phyloP scores from a whole-genome alignment of 2,329 filamentous ascomycete genomes.

The Aspergillus sp. region DNA sequence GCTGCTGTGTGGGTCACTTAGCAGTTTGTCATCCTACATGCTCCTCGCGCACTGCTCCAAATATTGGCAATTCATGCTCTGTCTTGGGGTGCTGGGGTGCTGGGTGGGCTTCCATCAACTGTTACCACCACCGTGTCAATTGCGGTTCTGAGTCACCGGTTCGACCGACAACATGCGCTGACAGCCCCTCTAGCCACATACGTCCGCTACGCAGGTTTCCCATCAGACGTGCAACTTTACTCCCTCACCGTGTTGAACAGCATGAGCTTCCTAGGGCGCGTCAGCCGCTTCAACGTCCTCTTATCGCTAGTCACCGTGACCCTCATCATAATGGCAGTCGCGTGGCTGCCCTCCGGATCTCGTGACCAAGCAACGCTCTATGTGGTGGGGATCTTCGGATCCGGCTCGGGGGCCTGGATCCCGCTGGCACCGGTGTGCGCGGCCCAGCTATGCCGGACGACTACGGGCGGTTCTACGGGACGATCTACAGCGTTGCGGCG shows the following conservation, averaged over 20 bases:
- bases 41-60: conserved; percentile 40
- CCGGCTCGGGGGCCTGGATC: conserved; percentile 44
- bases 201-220: conserved; percentile 30
- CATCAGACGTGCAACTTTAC: conserved; percentile 35
- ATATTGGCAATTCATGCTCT: conserved; percentile 45
- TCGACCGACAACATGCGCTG: conserved; percentile 28
- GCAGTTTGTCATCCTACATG: conserved; percentile 36
- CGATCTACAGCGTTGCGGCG: conserved; percentile 40
- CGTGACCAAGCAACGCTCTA: conserved; percentile 35
- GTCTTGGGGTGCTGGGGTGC: conserved; percentile 28
- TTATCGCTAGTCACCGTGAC: conserved; percentile 29
- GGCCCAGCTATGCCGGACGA: conserved; percentile 40
- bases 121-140: conserved; percentile 31
- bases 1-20: conserved; percentile 28
- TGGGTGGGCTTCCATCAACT: conserved; percentile 29
- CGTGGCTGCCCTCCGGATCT: conserved; percentile 39
- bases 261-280: conserved; percentile 36
- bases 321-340: conserved; percentile 33
- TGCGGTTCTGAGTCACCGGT: conserved; percentile 35
- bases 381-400: conserved; percentile 41
- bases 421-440: conserved; percentile 40
- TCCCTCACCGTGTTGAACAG: conserved; percentile 40
- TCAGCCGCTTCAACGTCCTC: conserved; percentile 43
- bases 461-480: conserved; percentile 42
- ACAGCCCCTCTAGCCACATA: conserved; percentile 43